Base-by-base conservation (phyloP, 306 rosid species). In the Psophocarpus tetragonolobus region DNA sequence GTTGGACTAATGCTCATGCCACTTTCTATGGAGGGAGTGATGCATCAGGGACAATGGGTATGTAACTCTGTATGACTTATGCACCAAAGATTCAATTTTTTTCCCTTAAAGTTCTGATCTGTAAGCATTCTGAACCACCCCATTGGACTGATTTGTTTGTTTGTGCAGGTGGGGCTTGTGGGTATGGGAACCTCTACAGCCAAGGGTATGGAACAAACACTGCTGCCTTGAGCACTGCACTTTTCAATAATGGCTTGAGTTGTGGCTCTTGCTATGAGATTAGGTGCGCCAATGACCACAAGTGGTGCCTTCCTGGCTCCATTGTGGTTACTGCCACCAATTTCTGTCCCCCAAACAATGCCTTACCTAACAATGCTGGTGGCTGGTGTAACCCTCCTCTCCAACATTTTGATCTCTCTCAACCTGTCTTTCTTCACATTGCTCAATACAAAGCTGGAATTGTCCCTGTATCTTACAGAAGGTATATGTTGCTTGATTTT, bases 301-400 rank as follows among this genome's bases (percentile, higher is more conserved):
- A 45, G 32, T 90, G 97, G 98, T 94, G 98, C 77, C 56, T 92
- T 35, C 98, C 98, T 2, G 97, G 97, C 56, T 90, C 98, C 82
- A 94, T 92, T 80, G 20, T 94, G 82, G 93, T 94, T 87, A 94
- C 98, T 15, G 97, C 98, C 75, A 94, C 98, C 27, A 94, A 94
- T 62, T 94, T 94, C 86, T 94, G 98, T 81, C 98, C 98, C 0
- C 97, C 98, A 57, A 94, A 94, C 93, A 92, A 79, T 68, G 96
- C 94, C 62, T 90, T 94, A 8, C 98, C 98, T 0, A 91, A 90
- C 85, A 89, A 89, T 79, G 87, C 82, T 5, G 98, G 98, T 0
- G 98, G 98, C n/a, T 94, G 98, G 98, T 94, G 98, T 81, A 94
- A 94, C 83, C 97, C 98, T 81, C 98, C 98, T 11, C 92, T 60